Evolutionary conservation across 192 early-diverging fungal genomes (phyloP).

Genomic region (Martensiomyces pterosporus): DNA sequence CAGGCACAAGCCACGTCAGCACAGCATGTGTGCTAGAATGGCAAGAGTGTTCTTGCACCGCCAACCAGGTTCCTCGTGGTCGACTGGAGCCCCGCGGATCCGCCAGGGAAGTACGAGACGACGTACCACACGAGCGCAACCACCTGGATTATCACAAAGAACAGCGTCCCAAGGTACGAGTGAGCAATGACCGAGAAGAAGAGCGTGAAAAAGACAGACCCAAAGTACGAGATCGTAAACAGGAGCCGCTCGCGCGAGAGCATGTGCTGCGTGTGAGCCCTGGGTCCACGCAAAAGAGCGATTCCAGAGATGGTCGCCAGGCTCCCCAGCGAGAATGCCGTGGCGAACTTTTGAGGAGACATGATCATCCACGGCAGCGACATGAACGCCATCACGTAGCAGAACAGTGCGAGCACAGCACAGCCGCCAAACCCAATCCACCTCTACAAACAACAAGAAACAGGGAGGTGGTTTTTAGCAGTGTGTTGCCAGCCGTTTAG

Average conservation of each 20-base stretch:
- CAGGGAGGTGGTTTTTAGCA: too few relatives aligned
- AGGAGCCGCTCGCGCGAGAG: constrained; percentile 72
- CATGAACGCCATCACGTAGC: constrained; percentile 54
- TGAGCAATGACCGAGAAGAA: constrained; percentile 72
- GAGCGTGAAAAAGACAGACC: constrained; percentile 78
- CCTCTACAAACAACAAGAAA: constrained; percentile 9
- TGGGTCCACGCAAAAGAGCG: constrained; percentile 76
- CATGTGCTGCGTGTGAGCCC: constrained; percentile 75
- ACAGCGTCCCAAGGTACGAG: constrained; percentile 73
- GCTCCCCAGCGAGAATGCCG: constrained; percentile 71
- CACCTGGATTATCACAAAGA: constrained; percentile 74
- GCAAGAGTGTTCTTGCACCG: constrained; percentile 41
- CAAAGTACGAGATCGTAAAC: constrained; percentile 77
- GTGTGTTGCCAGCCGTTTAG: not conserved
- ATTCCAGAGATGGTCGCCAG: constrained; percentile 48
- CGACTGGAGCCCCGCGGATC: constrained; percentile 55
- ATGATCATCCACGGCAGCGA: constrained; percentile 60
- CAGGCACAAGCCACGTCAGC: too few relatives aligned
- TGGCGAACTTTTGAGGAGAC: constrained; percentile 72
- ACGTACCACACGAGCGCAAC: constrained; percentile 79
- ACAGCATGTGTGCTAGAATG: constrained; percentile 35
- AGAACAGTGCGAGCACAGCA: constrained; percentile 47
- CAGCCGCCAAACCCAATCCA: constrained; percentile 50
- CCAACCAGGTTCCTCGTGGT: constrained; percentile 47
- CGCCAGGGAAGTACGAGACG: constrained; percentile 79